Base-by-base conservation (phyloP, 306 rosid species). In the Quercus dentata region DNA sequence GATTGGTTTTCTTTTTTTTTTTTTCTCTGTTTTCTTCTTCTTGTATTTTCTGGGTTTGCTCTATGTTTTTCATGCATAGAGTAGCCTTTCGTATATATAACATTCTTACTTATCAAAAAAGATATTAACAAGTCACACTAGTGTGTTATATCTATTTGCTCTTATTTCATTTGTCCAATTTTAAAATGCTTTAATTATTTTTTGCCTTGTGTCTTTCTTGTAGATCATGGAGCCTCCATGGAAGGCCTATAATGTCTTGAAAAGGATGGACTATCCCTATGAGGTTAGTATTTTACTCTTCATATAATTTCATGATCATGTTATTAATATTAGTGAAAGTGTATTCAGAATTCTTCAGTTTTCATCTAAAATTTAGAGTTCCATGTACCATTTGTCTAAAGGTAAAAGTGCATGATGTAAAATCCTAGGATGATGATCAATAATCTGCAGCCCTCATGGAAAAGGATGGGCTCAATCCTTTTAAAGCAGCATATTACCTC, bases 221-320 rank as follows among this genome's bases (percentile, higher is more conserved):
- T 91, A 95, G 99, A 95, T 95, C 77, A 92, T 92, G 94, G 99
- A 93, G 83, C 98, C 98, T 73, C 99, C 98, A 6, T 91, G 98
- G 99, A 78, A 82, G 85, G 98, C 98, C 75, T 85, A 85, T 87
- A 91, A 90, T 85, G 92, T 93, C 69, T 44, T 95, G 91, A 84
- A 80, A 85, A 93, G 83, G 91, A 95, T 95, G 90, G 96, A 91
- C 80, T 95, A 95, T 85, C 98, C 99, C 14, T 91, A 85, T 73
- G 99, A 95, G 97, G 99, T 83, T 31, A 82, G 88, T 85, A 67
- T 73, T 52, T 71, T 77, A 55, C 31, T 56, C 10, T 71, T n/a
- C 62, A 51, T 54, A 12, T 46, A 33, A 65, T 31, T 30, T 31
- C 1, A 7, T 65, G 49, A 18, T 65, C 14, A 17, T 17, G 56